These are phyloP conservation scores for Taiozyma onychis DNA, from an alignment of 1,139 yeast genomes.

Conservation along the genomic window DNA sequence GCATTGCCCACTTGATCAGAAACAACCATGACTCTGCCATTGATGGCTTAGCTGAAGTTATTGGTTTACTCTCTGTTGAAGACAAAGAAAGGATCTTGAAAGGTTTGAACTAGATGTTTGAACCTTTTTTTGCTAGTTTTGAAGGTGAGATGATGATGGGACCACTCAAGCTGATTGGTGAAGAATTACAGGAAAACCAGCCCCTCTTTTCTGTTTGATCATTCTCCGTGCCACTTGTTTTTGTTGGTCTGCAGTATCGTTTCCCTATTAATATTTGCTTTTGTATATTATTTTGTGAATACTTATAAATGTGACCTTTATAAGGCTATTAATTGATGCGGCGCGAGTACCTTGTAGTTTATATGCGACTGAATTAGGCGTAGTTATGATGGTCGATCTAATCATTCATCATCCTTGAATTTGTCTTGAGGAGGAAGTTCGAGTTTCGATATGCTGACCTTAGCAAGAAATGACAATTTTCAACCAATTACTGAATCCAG, in stretches of 20 bases:
- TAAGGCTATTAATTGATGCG: neutral
- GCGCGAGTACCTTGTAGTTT: neutral
- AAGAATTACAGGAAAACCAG: neutral
- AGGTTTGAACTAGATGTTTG: slow-evolving; percentile 22
- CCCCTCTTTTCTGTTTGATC: neutral
- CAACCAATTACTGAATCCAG: too few relatives aligned
- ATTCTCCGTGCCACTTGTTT: neutral
- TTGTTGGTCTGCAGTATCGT: neutral
- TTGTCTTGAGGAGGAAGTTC: too few relatives aligned
- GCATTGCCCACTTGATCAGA: slow-evolving; percentile 53
- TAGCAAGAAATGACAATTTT: too few relatives aligned
- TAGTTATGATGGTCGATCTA: too few relatives aligned
- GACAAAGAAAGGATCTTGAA: slow-evolving; percentile 46
- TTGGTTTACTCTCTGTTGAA: slow-evolving; percentile 51
- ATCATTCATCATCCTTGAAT: too few relatives aligned
- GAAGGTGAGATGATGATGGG: neutral
- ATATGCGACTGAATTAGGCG: too few relatives aligned
- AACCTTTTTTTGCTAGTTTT: neutral
- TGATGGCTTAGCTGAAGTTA: slow-evolving; percentile 54
- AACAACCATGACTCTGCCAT: slow-evolving; percentile 50
- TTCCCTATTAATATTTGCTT: neutral
- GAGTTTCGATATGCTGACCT: too few relatives aligned
- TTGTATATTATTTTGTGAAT: neutral
- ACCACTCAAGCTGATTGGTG: neutral
- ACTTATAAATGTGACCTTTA: neutral